Evolutionary conservation across 495 filamentous ascomycete species (phyloP), one percentile per base, ranked within the genome.

Genomic region (Neurospora africana): DNA sequence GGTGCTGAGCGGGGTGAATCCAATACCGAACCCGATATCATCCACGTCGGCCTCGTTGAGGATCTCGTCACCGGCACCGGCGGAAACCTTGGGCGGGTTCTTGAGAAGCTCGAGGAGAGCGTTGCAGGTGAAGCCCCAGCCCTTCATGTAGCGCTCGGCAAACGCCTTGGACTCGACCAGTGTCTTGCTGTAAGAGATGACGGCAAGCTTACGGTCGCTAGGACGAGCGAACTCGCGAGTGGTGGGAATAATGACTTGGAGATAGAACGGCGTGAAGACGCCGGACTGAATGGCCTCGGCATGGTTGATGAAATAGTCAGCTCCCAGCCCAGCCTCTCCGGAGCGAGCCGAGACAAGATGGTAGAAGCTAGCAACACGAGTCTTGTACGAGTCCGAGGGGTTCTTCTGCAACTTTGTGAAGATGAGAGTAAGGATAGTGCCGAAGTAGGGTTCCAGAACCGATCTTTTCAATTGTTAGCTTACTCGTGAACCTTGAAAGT

Each of bases 11-110:
- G 91, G 88, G 2, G 95, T 98, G 82, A 96, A 99, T 1, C 93
- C 93, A 58, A 97, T 89, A 13, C 95, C 96, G 76, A 98, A 99
- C 69, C 91, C 89, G 77, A 97, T 88, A 79, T 99, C 95, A 74
- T 99, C 95, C 65, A 95, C 91, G 75, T 98, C 95, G 11, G 91
- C 89, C 76, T 97, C 94, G 19, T 87, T 85, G 74, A 94, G 89
- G 30, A 90, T 78, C 70, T 96, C 93, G 72, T 97, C 94, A 68
- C 88, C 86, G 9, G 79, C 72, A 4, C 84, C 83, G 65, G 87
- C 79, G 11, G 87, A 82, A 8, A 92, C 90, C 70, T 91, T 84
- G 5, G 95, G 94, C 7, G 94, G 92, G 81, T 95, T 93, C 76
- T 94, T 89, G 5, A 99, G 87, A 17, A 98, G 87, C 79, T 93